These are phyloP conservation scores for Salix viminalis DNA, from an alignment of 345 rosid genomes.

Conservation along the genomic window DNA sequence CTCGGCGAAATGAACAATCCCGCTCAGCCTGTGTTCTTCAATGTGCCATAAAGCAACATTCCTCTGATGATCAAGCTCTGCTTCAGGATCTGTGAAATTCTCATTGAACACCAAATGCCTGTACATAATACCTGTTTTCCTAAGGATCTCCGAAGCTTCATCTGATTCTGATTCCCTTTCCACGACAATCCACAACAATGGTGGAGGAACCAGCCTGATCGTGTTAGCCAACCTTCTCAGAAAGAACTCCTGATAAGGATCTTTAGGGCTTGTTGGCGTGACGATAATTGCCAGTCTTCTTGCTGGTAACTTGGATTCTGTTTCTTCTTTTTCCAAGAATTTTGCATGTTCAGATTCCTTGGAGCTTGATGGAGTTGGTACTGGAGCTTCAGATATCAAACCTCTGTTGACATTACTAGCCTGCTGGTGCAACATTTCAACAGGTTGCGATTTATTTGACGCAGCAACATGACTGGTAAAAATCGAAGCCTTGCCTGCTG, in stretches of 20 bases:
- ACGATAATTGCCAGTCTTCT: constrained; percentile 56
- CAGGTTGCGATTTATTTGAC: constrained; percentile 28
- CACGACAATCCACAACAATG: constrained; percentile 77
- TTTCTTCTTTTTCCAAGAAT: constrained; percentile 3
- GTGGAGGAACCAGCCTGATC: constrained; percentile 55
- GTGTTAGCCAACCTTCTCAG: constrained; percentile 69
- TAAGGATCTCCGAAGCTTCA: constrained; percentile 41
- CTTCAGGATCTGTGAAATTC: constrained; percentile 55
- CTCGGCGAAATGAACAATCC: constrained; percentile 78
- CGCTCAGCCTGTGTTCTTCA: constrained; percentile 66
- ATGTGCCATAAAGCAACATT: constrained; percentile 75
- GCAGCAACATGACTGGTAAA: constrained; percentile 25
- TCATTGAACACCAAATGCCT: constrained; percentile 67
- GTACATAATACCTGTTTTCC: constrained; percentile 80
- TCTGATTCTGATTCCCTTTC: constrained; percentile 44
- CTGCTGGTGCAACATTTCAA: constrained; percentile 16
- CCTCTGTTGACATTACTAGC: constrained; percentile 24
- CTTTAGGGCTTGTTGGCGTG: constrained; percentile 48
- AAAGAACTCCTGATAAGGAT: constrained; percentile 38
- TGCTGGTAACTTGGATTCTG: constrained; percentile 16
- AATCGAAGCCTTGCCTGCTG: constrained; percentile 49
- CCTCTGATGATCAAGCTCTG: constrained; percentile 70
- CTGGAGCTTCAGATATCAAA: constrained; percentile 24
- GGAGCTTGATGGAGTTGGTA: constrained; percentile 20
- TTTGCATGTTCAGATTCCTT: constrained; percentile 18